Base-by-base conservation (phyloP, 306 rosid species). In the Acacia confusa region DNA sequence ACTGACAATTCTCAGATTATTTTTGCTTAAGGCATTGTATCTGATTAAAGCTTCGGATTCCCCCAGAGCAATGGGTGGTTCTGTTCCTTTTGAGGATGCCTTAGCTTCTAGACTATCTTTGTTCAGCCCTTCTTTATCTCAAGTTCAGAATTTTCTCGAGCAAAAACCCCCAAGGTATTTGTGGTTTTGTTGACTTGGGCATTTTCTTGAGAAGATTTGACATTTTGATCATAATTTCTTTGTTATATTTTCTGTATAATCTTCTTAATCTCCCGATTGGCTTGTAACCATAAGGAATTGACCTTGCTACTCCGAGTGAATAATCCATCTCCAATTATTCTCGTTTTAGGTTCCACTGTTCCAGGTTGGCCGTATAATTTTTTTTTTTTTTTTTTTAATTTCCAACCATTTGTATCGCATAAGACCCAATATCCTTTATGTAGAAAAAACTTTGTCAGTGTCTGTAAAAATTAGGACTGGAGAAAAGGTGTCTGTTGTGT, bases 51-150 rank as follows among this genome's bases (percentile, higher is more conserved):
- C 72, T 47, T 76, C 77, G 67, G 58, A 72, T 70, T 76, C 85
- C 85, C 19, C 6, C 53, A 95, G 99, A 86, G 98, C 99, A 70
- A 95, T 95, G 99, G 89, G 93, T 85, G 99, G 99, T 80, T 89
- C 99, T 60, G 98, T 95, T 80, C 92, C 97, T 72, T 92, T 95
- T 79, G 98, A 95, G 87, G 98, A 89, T 40, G 99, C 99, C 78
- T 93, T 95, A 86, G 93, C 97, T 85, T 92, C 98, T 78, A 93
- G 99, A 72, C 87, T 95, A 36, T 74, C 97, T 50, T 85, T 95
- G 87, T 93, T 93, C 87, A 93, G 84, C 19, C 99, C 99, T 47
- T 89, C 97, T 82, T 84, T 86, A 25, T 86, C 97, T 44, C 98
- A 92, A 82, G 77, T 95, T 9, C 90, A 93, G 85, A 92, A 93